Evolutionary conservation across 1,284 basidiomycete genomes (phyloP), one percentile per base, ranked within the genome.

Genomic region (Apiotrichum sp.): DNA sequence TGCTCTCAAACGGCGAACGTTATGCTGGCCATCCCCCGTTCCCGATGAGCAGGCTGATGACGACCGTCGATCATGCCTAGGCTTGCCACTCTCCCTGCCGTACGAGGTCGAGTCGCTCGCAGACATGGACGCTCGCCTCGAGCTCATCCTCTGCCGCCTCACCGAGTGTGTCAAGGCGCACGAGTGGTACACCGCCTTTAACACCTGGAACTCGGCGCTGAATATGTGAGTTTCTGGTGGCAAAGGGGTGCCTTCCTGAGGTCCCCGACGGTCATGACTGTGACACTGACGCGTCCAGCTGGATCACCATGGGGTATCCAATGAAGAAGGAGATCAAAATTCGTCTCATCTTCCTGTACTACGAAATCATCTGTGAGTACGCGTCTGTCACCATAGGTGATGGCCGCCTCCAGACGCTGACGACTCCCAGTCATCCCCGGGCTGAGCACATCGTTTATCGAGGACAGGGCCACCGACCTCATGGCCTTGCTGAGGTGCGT

Each of bases 261-360:
- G 22, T 22, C 22, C 22, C 22, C 22, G 22, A 22, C 22, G 22
- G 22, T 22, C 22, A 22, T 22, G 22, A 22, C 22, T 16, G n/a
- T 1, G 22, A 1, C 32, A 39, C 58, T 63, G 73, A 78, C 53
- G 54, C 64, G 8, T 6, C 14, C 64, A 90, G 87, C 71, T 92
- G 89, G 88, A 75, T 77, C 48, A 85, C 84, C 78, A 81, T 92
- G 71, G 88, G 88, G 64, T 92, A 91, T 69, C 89, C 88, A 13
- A 86, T 93, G 67, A 87, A 88, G 61, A 86, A 86, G 69, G 82
- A 85, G 56, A 86, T 86, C 60, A 81, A 90, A 55, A 84, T 92
- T 52, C 80, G 79, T 43, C 80, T 96, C 40, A 85, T 87, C 45
- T 86, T 86, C 69, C 72, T 98, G 3, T 96, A 89, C 77, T 96